Percentiles rank a stretch among this genome's conserved stretches.
phyloP scores from a whole-genome alignment of 148 eudicot genomes.

The Selenicereus undatus region DNA sequence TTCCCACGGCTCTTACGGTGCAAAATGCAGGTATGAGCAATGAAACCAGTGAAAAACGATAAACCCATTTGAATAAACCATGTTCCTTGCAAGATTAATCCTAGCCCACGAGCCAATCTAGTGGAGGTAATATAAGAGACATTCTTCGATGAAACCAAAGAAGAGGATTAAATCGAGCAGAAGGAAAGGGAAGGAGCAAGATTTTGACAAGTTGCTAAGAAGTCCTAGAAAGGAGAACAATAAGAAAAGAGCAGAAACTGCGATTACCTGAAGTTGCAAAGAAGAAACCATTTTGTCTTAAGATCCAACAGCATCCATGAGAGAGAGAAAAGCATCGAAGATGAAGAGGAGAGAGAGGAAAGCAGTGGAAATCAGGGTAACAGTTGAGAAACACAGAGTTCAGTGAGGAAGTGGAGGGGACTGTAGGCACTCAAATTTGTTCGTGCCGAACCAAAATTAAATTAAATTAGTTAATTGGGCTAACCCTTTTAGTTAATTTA shows the following conservation, averaged over 20 bases:
- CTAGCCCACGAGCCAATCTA: slow-evolving; percentile 62
- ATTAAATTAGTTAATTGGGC: no score
- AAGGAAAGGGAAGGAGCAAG: slow-evolving; percentile 29
- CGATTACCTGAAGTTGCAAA: slow-evolving; percentile 51
- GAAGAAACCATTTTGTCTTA: slow-evolving; percentile 45
- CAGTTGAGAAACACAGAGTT: slow-evolving; percentile 26
- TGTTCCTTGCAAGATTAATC: slow-evolving; percentile 64
- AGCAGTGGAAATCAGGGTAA: slow-evolving; percentile 32
- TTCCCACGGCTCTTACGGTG: slow-evolving; percentile 60
- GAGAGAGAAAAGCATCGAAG: slow-evolving; percentile 43
- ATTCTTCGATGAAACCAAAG: slow-evolving; percentile 62
- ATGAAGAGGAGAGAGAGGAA: slow-evolving; percentile 49
- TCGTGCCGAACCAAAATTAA: no score
- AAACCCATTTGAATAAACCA: slow-evolving; percentile 86
- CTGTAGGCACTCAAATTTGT: no score
- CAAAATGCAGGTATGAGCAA: slow-evolving; percentile 49
- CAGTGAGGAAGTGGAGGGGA: slow-evolving; percentile 10
- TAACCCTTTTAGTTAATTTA: no score
- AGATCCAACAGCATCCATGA: slow-evolving; percentile 34
- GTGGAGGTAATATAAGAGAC: slow-evolving; percentile 51
- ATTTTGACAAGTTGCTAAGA: slow-evolving; percentile 17
- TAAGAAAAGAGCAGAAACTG: slow-evolving; percentile 48
- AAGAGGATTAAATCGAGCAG: slow-evolving; percentile 42
- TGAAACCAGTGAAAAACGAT: slow-evolving; percentile 49
- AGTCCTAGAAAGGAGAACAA: slow-evolving; percentile 49